Conservation (phyloP, 2,329 filamentous ascomycete genomes). For the Aspergillus persii region DNA sequence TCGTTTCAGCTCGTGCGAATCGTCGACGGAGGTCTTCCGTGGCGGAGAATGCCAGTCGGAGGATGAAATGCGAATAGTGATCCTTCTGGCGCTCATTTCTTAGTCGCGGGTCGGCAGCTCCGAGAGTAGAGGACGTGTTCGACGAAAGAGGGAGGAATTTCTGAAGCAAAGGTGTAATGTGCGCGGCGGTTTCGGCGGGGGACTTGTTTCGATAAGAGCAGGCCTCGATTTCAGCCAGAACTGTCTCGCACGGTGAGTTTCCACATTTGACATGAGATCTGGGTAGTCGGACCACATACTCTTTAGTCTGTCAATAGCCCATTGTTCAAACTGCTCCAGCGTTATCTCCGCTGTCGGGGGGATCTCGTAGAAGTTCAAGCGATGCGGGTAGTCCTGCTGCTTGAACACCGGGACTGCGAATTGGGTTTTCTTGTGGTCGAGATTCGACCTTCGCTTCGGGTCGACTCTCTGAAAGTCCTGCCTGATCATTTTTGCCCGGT, state of each 20-base stretch:
- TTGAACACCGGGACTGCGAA: constrained; percentile 76
- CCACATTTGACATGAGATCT: not conserved
- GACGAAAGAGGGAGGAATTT: constrained; percentile 81
- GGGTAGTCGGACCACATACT: constrained; percentile 48
- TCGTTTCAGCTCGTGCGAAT: constrained; percentile 82
- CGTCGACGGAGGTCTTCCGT: constrained; percentile 87
- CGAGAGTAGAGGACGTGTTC: constrained; percentile 62
- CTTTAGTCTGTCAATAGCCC: constrained; percentile 89
- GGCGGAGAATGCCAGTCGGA: constrained; percentile 85
- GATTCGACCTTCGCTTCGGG: constrained; percentile 70
- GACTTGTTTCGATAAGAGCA: constrained; percentile 92
- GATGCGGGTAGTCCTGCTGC: constrained; percentile 74
- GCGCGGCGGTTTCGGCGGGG: constrained; percentile 73
- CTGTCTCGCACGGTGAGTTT: constrained; percentile 19
- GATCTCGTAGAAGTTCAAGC: constrained; percentile 86
- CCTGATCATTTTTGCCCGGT: constrained; percentile 39
- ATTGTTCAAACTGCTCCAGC: constrained; percentile 96
- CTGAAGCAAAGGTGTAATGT: constrained; percentile 82
- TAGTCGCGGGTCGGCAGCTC: constrained; percentile 52
- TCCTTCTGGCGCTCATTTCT: constrained; percentile 82
- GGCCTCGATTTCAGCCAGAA: constrained; percentile 65
- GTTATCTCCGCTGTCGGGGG: constrained; percentile 93
- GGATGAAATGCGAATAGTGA: constrained; percentile 96
- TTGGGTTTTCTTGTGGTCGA: constrained; percentile 82
- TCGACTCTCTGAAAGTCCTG: constrained; percentile 45